These are phyloP conservation scores for Wickerhamiella nectarea DNA, from an alignment of 805 yeast species.

Conservation along the genomic window DNA sequence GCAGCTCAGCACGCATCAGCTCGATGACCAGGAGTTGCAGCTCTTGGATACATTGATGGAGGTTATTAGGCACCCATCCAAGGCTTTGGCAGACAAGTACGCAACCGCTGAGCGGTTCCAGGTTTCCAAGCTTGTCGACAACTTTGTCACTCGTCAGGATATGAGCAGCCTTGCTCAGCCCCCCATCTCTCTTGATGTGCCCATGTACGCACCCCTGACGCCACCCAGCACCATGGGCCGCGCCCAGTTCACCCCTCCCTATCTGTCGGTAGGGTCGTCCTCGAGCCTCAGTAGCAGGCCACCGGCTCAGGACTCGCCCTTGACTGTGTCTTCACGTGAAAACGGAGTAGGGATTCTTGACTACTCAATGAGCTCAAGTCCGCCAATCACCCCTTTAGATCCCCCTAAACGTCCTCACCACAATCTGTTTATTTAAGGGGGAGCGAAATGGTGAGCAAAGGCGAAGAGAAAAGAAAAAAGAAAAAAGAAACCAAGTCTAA, in stretches of 20 bases:
- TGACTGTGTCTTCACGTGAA: constrained; percentile 8
- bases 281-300: constrained; percentile 8
- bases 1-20: constrained; percentile 7
- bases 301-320: constrained; percentile 10
- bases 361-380: constrained; percentile 4
- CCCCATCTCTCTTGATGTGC: not conserved
- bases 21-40: constrained; percentile 18
- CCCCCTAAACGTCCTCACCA: constrained; percentile 14
- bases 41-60: constrained; percentile 26
- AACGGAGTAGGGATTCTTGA: constrained; percentile 6
- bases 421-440: constrained; percentile 9
- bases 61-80: constrained; percentile 26
- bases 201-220: constrained; percentile 10
- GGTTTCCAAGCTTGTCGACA: constrained; percentile 24
- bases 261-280: constrained; percentile 8
- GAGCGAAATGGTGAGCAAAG: too few species aligned
- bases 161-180: constrained; percentile 12
- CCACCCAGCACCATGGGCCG: constrained; percentile 10
- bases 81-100: constrained; percentile 29
- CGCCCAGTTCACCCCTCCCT: constrained; percentile 10
- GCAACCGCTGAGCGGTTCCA: constrained; percentile 22
- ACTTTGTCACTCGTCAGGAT: constrained; percentile 24
- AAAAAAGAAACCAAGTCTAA: not conserved
- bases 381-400: constrained; percentile 11
- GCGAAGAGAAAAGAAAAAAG: too few species aligned